A percentile compares a stretch with the other conserved stretches of the same genome.
phyloP scores from a whole-genome alignment of 768 basidiomycete species.

The Exidia glandulosa region DNA sequence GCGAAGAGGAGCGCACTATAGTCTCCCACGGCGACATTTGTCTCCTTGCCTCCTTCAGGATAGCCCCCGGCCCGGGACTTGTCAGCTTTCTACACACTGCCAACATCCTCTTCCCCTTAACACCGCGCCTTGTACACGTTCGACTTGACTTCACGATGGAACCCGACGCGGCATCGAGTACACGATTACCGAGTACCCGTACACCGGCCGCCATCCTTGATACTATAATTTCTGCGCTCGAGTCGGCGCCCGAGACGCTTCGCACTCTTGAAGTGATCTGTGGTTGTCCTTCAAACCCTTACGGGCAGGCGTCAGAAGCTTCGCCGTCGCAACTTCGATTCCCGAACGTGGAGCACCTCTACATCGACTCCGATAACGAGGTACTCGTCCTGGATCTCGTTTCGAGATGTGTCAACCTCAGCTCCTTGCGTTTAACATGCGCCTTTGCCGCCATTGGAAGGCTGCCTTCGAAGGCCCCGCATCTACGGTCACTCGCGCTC shows the following conservation, averaged over 20 bases:
- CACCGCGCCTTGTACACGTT: not conserved
- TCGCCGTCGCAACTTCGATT: not conserved
- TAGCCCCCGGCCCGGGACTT: not conserved
- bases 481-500: not conserved
- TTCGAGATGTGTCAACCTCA: not conserved
- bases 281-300: not conserved
- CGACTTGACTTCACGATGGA: not conserved
- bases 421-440: not conserved
- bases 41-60: not conserved
- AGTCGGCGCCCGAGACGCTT: not conserved
- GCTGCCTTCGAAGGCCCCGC: not conserved
- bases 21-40: not conserved
- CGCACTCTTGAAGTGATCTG: not conserved
- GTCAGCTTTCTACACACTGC: not conserved
- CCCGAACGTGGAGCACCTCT: not conserved
- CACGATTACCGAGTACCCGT: not conserved
- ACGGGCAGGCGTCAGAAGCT: not conserved
- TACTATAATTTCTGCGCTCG: not conserved
- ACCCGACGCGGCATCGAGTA: not conserved
- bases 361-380: not conserved
- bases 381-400: not conserved
- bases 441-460: not conserved
- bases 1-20: not conserved
- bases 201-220: too few species aligned
- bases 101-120: not conserved